Conservation (phyloP, 2,329 filamentous ascomycete genomes). For the Penicillium sumatraense region DNA sequence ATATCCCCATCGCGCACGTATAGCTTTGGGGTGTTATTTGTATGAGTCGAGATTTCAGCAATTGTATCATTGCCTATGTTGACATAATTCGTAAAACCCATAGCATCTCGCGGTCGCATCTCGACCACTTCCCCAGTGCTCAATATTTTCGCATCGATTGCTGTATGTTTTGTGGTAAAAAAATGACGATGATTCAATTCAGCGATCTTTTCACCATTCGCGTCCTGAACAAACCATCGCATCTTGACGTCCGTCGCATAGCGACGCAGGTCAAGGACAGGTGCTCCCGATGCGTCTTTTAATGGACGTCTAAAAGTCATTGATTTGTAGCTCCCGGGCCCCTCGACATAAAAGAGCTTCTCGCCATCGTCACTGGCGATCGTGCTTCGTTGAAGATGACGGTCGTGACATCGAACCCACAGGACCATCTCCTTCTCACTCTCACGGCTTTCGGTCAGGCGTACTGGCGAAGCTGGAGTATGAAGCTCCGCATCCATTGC, state of each 20-base stretch:
- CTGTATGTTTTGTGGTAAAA: not conserved
- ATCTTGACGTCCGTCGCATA: not conserved
- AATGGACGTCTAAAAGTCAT: not conserved
- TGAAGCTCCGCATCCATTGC: not conserved
- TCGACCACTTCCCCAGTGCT: not conserved
- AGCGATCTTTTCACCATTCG: not conserved
- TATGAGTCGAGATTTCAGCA: not conserved
- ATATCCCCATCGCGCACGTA: not conserved
- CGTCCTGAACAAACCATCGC: not conserved
- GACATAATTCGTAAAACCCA: not conserved
- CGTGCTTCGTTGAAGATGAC: not conserved
- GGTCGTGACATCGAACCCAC: not conserved
- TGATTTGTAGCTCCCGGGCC: not conserved
- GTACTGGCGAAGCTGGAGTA: not conserved
- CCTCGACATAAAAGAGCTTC: not conserved
- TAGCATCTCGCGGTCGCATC: not conserved
- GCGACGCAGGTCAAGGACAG: not conserved
- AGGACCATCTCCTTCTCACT: not conserved
- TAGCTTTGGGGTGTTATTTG: not conserved
- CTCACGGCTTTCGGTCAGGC: not conserved
- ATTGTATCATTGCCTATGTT: not conserved
- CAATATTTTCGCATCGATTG: not conserved
- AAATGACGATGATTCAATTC: not conserved
- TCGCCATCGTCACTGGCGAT: not conserved
- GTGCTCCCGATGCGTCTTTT: not conserved